Evolutionary conservation across 441 rosid species (phyloP).

Genomic region (Eruca vesicaria): DNA sequence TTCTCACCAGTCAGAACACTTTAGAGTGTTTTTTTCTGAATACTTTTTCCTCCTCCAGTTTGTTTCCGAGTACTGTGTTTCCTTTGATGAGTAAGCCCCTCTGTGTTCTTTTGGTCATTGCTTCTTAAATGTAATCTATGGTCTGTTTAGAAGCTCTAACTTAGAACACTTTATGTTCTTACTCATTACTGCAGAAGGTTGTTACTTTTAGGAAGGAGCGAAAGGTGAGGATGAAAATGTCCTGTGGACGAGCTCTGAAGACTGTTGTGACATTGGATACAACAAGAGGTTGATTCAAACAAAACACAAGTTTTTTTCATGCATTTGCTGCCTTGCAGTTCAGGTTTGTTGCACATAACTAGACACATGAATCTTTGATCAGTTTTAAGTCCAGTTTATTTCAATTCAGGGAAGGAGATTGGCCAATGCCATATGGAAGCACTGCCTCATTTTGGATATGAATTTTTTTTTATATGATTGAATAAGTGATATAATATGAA

Average conservation of each 20-base stretch:
- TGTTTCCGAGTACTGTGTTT: not conserved
- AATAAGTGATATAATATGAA: not conserved
- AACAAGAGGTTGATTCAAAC: slow-evolving; percentile 56
- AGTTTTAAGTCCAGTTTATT: not conserved
- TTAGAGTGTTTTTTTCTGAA: not conserved
- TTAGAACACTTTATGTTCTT: too few relatives aligned
- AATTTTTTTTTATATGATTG: not conserved
- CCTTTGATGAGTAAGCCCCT: not conserved
- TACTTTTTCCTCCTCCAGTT: not conserved
- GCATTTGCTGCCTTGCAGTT: slow-evolving; percentile 88
- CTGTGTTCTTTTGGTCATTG: too few relatives aligned
- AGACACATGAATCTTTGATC: not conserved
- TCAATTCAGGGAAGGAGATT: slow-evolving; percentile 68
- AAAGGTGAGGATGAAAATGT: slow-evolving; percentile 53
- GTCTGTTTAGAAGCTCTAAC: not conserved
- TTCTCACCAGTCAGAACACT: not conserved
- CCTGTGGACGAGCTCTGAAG: slow-evolving; percentile 60
- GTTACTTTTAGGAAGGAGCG: too few relatives aligned
- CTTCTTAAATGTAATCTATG: not conserved
- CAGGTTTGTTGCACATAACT: slow-evolving; percentile 50
- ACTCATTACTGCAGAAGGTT: too few relatives aligned
- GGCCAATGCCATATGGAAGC: slow-evolving; percentile 87
- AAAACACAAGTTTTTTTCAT: slow-evolving; percentile 83
- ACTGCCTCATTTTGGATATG: slow-evolving; percentile 53
- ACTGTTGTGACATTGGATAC: slow-evolving; percentile 60